phyloP scores from a whole-genome alignment of 345 rosid species.

The Eucalyptus shirleyi region DNA sequence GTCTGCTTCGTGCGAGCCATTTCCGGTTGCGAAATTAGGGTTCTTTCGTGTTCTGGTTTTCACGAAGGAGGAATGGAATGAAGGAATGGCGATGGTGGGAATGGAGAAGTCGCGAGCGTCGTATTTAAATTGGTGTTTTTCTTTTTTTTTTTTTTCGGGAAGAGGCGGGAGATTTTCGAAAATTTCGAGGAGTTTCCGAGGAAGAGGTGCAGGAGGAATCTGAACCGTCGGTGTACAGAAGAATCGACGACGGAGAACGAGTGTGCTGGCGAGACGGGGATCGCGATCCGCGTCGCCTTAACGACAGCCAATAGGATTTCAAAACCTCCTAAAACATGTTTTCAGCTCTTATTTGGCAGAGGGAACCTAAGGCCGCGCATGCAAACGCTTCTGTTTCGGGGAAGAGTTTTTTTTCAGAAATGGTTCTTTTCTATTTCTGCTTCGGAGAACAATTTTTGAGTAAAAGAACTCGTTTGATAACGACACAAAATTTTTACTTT shows the following conservation, averaged over 20 bases:
- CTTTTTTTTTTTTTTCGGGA: neutral
- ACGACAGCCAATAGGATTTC: neutral
- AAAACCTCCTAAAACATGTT: neutral
- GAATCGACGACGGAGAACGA: neutral
- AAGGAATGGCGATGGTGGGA: neutral
- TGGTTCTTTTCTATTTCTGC: too few relatives aligned
- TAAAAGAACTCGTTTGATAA: too few relatives aligned
- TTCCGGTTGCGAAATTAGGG: neutral
- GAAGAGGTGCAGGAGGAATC: neutral
- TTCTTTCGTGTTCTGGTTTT: neutral
- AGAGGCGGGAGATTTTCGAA: neutral
- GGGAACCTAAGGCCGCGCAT: too few relatives aligned
- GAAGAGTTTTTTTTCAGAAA: too few relatives aligned
- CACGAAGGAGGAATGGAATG: neutral
- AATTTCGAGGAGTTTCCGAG: neutral
- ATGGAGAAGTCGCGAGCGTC: neutral
- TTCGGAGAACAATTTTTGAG: too few relatives aligned
- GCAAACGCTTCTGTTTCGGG: too few relatives aligned
- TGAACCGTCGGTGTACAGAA: neutral
- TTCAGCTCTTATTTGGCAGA: neutral
- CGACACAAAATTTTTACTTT: too few relatives aligned
- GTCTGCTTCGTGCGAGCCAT: constrained; percentile 8
- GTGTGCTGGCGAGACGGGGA: neutral
- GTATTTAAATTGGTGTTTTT: neutral
- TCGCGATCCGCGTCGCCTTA: neutral